Conservation (phyloP, 2,329 filamentous ascomycete genomes). For the Fusarium decemcellulare region DNA sequence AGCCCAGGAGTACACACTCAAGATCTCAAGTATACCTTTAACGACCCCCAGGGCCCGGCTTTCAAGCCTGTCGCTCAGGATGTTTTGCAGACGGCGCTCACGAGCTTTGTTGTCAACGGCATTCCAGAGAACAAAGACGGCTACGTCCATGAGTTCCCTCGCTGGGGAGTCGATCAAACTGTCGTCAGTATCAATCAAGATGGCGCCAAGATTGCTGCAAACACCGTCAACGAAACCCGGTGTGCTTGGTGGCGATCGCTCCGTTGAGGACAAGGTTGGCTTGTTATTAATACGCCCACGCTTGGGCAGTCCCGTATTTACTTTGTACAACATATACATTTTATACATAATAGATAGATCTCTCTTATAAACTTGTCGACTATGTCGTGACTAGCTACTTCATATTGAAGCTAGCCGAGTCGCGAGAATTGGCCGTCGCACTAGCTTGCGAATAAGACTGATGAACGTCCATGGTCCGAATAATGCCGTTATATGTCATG, state of each 20-base stretch:
- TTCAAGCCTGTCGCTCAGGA: neutral
- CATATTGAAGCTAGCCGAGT: constrained; percentile 10
- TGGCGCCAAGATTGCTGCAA: neutral
- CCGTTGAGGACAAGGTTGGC: neutral
- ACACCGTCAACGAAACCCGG: neutral
- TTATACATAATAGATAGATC: neutral
- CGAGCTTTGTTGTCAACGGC: neutral
- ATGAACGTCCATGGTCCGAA: constrained; percentile 26
- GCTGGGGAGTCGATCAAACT: neutral
- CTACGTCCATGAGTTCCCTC: neutral
- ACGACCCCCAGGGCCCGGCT: neutral
- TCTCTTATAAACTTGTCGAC: constrained; percentile 2
- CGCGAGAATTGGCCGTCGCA: constrained; percentile 8
- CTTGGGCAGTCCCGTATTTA: neutral
- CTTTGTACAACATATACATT: neutral
- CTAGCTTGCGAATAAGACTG: constrained; percentile 22
- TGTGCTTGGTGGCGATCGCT: neutral
- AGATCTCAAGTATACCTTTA: constrained; percentile 1
- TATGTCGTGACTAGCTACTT: constrained; percentile 5
- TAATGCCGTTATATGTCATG: constrained; percentile 56
- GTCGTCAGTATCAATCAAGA: neutral
- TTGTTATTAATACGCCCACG: neutral
- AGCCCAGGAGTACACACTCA: neutral
- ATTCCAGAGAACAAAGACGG: neutral
- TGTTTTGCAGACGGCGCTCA: neutral